Base-by-base conservation (phyloP, 192 early-diverging fungal genomes). In the Coemansia sp. region DNA sequence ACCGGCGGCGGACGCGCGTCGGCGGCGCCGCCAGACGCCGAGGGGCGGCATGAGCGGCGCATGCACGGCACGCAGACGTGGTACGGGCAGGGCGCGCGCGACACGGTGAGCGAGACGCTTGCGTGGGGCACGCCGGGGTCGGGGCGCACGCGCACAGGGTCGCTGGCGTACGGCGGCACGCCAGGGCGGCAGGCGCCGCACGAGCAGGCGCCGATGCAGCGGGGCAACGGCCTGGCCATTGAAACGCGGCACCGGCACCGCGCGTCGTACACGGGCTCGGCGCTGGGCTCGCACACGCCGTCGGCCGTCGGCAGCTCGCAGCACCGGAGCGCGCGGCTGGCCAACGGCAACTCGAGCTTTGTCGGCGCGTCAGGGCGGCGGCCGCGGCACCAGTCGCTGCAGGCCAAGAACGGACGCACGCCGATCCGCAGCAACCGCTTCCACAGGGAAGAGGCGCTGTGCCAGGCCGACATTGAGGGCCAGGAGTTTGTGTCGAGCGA, bases 401-500 rank as follows among this genome's bases (percentile, higher is more conserved):
- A 64, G 65, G 30, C 36, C 11, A 64, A 62, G 55, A n/a, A 15
- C 4, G 42, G 44, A 6, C 47, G 56, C n/a, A 61, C 72, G 35
- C 61, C 65, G 3, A 75, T 75, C 25, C 60, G 61, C 34, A 75
- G 72, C 58, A 75, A 75, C 58, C 60, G 64, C 56, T 64, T 58
- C 41, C 43, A 68, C 61, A 56, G 61, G 53, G 57, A 60, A 19
- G 72, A 75, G 62, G 60, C 51, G 65, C 52, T 75, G 11, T 64
- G 50, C 65, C 65, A 75, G 6, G 57, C 50, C 58, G 72, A 75
- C 22, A 17, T 75, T 1, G 60, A 57, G 44, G 57, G 54, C 54
- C 65, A 75, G 58, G 72, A 75, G 29, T 75, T 75, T 23, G 27
- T 32, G 52, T 75, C 72, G 12, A 75, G 72, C 58, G 72, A 75